Conservation (phyloP, 768 basidiomycete species). For the Phlegmacium glaucopus region DNA sequence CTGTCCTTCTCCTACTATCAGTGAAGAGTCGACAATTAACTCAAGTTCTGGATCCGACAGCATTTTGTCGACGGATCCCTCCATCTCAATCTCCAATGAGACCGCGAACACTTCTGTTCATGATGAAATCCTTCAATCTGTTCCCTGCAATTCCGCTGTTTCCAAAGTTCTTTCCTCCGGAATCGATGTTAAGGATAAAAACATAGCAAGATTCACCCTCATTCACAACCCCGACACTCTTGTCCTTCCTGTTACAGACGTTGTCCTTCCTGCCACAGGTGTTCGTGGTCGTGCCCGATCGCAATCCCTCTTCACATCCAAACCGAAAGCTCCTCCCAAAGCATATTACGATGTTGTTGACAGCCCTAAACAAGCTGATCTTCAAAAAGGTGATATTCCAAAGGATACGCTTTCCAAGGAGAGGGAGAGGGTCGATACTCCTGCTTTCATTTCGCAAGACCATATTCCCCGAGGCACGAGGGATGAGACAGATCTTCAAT, state of each 20-base stretch:
- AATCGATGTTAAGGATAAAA: no score
- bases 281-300: neutral
- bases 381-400: neutral
- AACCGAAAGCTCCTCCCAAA: neutral
- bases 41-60: slow-evolving; percentile 1
- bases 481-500: no score
- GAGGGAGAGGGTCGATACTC: neutral
- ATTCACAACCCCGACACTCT: neutral
- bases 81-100: slow-evolving; percentile 5
- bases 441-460: no score
- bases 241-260: neutral
- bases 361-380: neutral
- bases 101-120: slow-evolving; percentile 11
- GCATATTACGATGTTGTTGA: neutral
- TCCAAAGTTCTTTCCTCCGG: neutral
- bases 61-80: neutral
- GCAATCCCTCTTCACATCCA: neutral
- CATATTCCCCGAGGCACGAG: no score
- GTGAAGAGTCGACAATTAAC: slow-evolving; percentile 5
- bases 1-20: neutral
- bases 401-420: neutral
- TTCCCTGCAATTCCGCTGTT: neutral
- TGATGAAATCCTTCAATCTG: neutral
- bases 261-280: neutral
- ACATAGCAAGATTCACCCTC: no score